phyloP scores from a whole-genome alignment of 2,329 filamentous ascomycete genomes.

The Diplocarpon rosae region DNA sequence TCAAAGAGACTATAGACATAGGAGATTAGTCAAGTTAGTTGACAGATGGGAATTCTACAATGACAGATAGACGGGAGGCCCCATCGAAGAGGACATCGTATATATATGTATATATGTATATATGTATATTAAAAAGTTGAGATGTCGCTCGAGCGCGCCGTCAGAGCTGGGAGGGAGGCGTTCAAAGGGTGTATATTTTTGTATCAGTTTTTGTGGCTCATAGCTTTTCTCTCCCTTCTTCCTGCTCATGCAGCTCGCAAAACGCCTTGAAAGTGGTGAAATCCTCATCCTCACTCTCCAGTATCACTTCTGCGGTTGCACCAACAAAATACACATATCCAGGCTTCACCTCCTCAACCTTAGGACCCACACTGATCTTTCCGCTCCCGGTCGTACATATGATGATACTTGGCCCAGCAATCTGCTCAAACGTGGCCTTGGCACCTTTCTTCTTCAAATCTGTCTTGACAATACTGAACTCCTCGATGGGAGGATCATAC shows the following conservation, averaged over 20 bases:
- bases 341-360: constrained; percentile 60
- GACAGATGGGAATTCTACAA: no score
- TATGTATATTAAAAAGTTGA: no score
- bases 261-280: constrained; percentile 91
- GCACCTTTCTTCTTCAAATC: constrained; percentile 58
- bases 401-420: constrained; percentile 82
- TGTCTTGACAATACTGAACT: constrained; percentile 83
- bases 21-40: no score
- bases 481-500: constrained; percentile 93
- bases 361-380: constrained; percentile 75
- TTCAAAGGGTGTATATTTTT: no score
- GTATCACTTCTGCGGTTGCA: constrained; percentile 69
- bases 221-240: constrained; percentile 21
- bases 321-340: constrained; percentile 79
- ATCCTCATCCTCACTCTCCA: constrained; percentile 63
- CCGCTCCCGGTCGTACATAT: constrained; percentile 82
- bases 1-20: no score
- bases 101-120: no score
- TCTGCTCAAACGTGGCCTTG: constrained; percentile 78
- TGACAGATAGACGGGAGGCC: no score
- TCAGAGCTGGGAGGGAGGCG: no score
- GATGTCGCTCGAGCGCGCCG: no score
- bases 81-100: no score
- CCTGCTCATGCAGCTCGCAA: constrained; percentile 59
- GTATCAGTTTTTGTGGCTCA: constrained; percentile 5